Conservation (phyloP, 148 eudicot species). For the Mesembryanthemum crystallinum region DNA sequence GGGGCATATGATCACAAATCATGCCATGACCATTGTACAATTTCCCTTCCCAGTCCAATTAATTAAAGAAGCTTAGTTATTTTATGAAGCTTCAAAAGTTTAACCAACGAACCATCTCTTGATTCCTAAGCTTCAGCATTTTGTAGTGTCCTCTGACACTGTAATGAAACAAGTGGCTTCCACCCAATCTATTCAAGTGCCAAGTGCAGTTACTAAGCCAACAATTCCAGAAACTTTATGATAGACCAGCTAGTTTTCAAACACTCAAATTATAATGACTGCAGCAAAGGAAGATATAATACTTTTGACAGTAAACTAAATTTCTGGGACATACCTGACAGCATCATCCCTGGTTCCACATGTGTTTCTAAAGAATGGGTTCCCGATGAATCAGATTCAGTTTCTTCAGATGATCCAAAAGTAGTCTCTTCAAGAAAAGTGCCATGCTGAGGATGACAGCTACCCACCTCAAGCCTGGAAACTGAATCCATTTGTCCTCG, state of each 20-base stretch:
- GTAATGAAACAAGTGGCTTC: background rate
- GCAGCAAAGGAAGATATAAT: background rate
- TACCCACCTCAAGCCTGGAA: slow-evolving; percentile 34
- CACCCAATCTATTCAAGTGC: background rate
- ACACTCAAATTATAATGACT: background rate
- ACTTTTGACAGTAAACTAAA: background rate
- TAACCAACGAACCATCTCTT: too few relatives aligned
- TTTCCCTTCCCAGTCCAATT: too few relatives aligned
- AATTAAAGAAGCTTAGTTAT: too few relatives aligned
- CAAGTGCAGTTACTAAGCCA: background rate
- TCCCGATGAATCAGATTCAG: slow-evolving; percentile 82
- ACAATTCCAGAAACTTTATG: background rate
- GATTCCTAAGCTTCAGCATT: too few relatives aligned
- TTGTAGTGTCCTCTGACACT: background rate
- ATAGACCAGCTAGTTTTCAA: background rate
- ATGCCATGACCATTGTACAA: background rate
- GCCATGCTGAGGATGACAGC: slow-evolving; percentile 30
- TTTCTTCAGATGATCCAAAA: slow-evolving; percentile 65
- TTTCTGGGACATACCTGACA: slow-evolving; percentile 46
- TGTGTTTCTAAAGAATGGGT: slow-evolving; percentile 55
- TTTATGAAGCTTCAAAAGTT: background rate
- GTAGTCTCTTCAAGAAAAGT: slow-evolving; percentile 43
- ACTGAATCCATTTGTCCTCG: slow-evolving; percentile 34
- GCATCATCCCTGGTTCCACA: slow-evolving; percentile 42
- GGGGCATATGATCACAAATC: background rate